phyloP scores from a whole-genome alignment of 202 grass and related monocot genomes.

The Dendrocalamus latiflorus region DNA sequence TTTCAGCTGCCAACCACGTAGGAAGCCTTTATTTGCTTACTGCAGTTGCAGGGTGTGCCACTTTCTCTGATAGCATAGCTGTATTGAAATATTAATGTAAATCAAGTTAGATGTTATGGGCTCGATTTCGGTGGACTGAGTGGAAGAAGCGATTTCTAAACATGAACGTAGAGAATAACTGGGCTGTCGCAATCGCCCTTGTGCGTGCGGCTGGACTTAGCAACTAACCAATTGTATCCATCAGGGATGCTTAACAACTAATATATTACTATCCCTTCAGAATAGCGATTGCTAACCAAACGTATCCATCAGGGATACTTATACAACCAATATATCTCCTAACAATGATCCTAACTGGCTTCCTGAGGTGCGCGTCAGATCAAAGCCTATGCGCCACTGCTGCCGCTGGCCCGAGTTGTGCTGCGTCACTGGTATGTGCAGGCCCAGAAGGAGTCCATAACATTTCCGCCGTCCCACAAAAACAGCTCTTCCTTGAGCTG shows the following conservation, averaged over 20 bases:
- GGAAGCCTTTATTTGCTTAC: slow-evolving; percentile 16
- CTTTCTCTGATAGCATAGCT: neutral
- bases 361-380: neutral
- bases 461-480: neutral
- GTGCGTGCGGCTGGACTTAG: neutral
- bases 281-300: neutral
- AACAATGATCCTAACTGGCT: neutral
- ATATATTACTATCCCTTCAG: neutral
- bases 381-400: neutral
- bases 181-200: neutral
- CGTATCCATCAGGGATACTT: neutral
- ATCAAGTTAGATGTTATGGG: neutral
- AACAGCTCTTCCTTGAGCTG: neutral
- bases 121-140: neutral
- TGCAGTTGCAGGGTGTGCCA: neutral
- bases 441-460: neutral
- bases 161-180: neutral
- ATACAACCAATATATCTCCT: neutral
- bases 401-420: neutral
- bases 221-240: neutral
- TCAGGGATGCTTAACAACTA: neutral
- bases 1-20: slow-evolving; percentile 9
- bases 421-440: neutral
- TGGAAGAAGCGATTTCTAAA: neutral
- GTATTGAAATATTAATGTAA: slow-evolving; percentile 16